Evolutionary conservation across 495 filamentous ascomycete species (phyloP).

Genomic region (Talaromyces trachyspermus): DNA sequence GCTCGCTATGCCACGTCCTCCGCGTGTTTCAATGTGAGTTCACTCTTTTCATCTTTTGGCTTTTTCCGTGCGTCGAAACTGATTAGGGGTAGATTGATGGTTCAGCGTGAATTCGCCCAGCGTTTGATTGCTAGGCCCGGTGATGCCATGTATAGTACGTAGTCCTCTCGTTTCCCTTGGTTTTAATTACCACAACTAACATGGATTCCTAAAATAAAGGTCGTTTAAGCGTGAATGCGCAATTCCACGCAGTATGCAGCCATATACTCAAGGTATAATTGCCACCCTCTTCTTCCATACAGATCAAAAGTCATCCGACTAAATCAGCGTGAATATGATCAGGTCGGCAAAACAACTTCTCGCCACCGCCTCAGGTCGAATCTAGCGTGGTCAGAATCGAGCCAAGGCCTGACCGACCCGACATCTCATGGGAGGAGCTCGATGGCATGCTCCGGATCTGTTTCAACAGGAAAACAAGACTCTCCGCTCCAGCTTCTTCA

Average conservation of each 20-base stretch:
- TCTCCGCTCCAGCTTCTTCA: slow-evolving; percentile 8
- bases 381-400: slow-evolving; percentile 13
- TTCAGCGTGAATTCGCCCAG: slow-evolving; percentile 32
- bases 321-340: background rate
- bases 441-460: slow-evolving; percentile 12
- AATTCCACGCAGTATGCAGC: slow-evolving; percentile 8
- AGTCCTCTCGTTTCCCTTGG: background rate
- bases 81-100: slow-evolving; percentile 6
- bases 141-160: slow-evolving; percentile 9
- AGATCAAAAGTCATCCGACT: no score
- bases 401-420: slow-evolving; percentile 6
- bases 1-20: slow-evolving; percentile 8
- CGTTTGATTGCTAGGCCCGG: slow-evolving; percentile 16
- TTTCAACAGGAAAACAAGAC: slow-evolving; percentile 14
- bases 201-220: no score
- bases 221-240: slow-evolving; percentile 12
- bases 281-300: no score
- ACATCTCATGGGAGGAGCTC: slow-evolving; percentile 11
- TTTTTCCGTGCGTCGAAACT: no score
- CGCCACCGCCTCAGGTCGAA: slow-evolving; percentile 11
- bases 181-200: background rate
- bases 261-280: slow-evolving; percentile 11
- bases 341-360: slow-evolving; percentile 14
- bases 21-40: slow-evolving; percentile 5
- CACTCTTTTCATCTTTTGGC: background rate